Percentiles rank a stretch among this genome's conserved stretches.
These are phyloP conservation scores for Polychaeton citri DNA, from an alignment of 2,329 filamentous ascomycete genomes.

Conservation along the genomic window DNA sequence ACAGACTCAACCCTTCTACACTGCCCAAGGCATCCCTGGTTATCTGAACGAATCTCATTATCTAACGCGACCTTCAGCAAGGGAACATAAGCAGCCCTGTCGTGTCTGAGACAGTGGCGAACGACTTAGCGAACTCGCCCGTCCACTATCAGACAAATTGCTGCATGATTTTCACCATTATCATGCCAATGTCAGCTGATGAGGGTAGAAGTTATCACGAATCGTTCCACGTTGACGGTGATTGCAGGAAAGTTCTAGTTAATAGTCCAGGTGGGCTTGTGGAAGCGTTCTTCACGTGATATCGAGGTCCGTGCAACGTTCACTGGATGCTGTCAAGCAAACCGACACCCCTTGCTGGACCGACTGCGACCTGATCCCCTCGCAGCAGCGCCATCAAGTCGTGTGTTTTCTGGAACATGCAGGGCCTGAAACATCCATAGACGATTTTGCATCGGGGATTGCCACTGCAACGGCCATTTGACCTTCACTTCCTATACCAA, in stretches of 20 bases:
- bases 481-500: no score
- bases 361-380: background rate
- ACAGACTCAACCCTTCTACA: no score
- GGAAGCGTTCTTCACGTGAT: no score
- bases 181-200: background rate
- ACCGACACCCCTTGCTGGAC: background rate
- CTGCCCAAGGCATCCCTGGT: background rate
- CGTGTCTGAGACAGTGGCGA: background rate
- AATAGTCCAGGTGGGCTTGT: no score
- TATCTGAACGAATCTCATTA: background rate
- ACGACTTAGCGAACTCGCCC: background rate
- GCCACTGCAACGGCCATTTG: no score
- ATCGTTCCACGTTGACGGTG: no score
- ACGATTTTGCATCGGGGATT: no score
- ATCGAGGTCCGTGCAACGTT: background rate
- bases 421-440: background rate
- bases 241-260: no score
- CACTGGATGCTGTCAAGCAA: background rate
- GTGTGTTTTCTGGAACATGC: background rate
- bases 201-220: no score
- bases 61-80: background rate
- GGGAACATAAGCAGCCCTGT: background rate
- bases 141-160: background rate
- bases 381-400: background rate
- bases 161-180: background rate